phyloP scores from a whole-genome alignment of 192 early-diverging fungal genomes.

The Coemansia asiatica region DNA sequence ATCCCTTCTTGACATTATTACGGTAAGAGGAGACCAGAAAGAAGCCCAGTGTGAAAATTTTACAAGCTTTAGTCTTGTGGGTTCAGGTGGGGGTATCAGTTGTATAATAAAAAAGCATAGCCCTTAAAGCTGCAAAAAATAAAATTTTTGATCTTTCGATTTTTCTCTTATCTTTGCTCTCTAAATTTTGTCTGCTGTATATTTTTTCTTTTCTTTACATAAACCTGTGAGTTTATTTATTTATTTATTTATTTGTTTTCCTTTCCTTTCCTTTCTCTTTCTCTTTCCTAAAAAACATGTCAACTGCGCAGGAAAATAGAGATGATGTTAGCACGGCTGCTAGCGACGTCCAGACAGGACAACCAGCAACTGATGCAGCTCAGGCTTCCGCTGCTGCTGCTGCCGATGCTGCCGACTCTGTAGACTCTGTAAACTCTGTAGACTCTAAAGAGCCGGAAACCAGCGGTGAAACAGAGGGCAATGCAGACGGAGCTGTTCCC shows the following conservation, averaged over 20 bases:
- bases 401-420: no score
- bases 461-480: no score
- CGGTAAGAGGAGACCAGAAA: no score
- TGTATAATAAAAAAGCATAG: no score
- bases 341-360: slow-evolving; percentile 2
- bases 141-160: no score
- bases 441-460: background rate
- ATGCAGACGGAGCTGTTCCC: background rate
- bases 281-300: slow-evolving; percentile 20
- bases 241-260: slow-evolving; percentile 4
- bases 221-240: background rate
- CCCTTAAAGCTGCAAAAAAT: no score
- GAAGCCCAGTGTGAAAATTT: no score
- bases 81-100: background rate
- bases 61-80: no score
- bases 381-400: background rate
- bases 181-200: background rate
- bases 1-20: no score
- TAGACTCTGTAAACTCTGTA: no score
- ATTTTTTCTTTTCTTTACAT: background rate
- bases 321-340: slow-evolving; percentile 1
- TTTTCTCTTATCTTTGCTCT: background rate
- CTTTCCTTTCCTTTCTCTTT: slow-evolving; percentile 9
- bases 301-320: slow-evolving; percentile 23
- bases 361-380: background rate